These are phyloP conservation scores for Leishmania mexicana DNA, from an alignment of 208 protist species.

Conservation along the genomic window DNA sequence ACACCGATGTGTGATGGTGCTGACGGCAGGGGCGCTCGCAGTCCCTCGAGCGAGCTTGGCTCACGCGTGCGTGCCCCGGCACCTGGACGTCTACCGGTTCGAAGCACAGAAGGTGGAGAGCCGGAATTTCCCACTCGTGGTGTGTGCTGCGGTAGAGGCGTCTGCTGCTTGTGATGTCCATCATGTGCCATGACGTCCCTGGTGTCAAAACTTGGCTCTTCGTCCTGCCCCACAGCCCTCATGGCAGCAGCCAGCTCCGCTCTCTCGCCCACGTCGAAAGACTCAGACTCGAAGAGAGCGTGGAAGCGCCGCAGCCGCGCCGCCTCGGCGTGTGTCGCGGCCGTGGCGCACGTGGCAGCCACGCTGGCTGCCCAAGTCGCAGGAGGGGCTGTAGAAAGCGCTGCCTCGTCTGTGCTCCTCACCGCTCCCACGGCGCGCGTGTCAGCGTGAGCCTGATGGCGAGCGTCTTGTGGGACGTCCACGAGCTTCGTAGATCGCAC, in stretches of 20 bases:
- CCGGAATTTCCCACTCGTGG: neutral
- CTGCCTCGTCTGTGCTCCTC: neutral
- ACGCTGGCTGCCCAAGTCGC: neutral
- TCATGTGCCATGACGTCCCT: neutral
- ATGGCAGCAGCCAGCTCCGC: neutral
- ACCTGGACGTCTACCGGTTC: conserved; percentile 6
- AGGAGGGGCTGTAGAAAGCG: neutral
- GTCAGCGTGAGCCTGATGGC: neutral
- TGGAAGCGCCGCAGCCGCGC: conserved; percentile 16
- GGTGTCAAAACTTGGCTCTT: neutral
- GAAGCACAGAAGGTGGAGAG: conserved; percentile 23
- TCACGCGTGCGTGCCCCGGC: neutral
- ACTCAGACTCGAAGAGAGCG: conserved; percentile 19
- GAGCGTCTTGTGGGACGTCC: neutral
- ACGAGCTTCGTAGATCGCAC: neutral
- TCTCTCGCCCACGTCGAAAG: neutral
- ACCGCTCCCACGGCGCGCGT: neutral
- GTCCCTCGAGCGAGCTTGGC: neutral
- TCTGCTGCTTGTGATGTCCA: conserved; percentile 11
- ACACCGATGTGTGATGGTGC: neutral
- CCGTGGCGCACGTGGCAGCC: conserved; percentile 12
- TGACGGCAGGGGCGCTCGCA: neutral
- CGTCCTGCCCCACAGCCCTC: neutral
- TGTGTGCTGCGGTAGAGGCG: conserved; percentile 9
- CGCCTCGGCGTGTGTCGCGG: conserved; percentile 16